phyloP scores from a whole-genome alignment of 805 yeast species.

The Pichia eremophila region DNA sequence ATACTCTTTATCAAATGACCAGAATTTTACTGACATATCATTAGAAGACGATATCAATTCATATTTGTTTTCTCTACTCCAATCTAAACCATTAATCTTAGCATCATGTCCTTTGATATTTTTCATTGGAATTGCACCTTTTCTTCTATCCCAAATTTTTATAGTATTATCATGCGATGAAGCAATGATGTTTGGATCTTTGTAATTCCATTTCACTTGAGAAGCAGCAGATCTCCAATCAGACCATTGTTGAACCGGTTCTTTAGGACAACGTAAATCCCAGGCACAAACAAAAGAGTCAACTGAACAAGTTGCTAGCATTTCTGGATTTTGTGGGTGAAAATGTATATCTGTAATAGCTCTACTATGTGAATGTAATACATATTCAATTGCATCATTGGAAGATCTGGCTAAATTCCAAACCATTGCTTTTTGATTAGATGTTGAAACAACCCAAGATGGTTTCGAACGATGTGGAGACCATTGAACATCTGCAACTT shows the following conservation, averaged over 20 bases:
- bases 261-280: constrained; percentile 78
- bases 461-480: constrained; percentile 83
- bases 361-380: constrained; percentile 80
- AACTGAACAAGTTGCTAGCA: constrained; percentile 85
- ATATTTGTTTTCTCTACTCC: constrained; percentile 49
- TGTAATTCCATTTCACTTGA: constrained; percentile 88
- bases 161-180: constrained; percentile 77
- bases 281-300: constrained; percentile 82
- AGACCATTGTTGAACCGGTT: constrained; percentile 72
- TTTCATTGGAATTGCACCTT: constrained; percentile 67
- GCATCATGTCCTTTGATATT: constrained; percentile 70
- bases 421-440: constrained; percentile 89
- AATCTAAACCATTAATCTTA: constrained; percentile 84
- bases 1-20: constrained; percentile 50
- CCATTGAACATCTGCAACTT: constrained; percentile 98
- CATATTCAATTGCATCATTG: constrained; percentile 69
- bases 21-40: constrained; percentile 73
- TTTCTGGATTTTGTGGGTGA: constrained; percentile 78
- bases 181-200: constrained; percentile 68
- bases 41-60: constrained; percentile 76
- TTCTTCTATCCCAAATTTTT: constrained; percentile 81
- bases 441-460: constrained; percentile 86
- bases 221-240: constrained; percentile 94
- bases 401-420: constrained; percentile 76
- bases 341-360: constrained; percentile 96